These are phyloP conservation scores for Penicillium sp. DNA, from an alignment of 2,329 filamentous ascomycete genomes.

Conservation along the genomic window DNA sequence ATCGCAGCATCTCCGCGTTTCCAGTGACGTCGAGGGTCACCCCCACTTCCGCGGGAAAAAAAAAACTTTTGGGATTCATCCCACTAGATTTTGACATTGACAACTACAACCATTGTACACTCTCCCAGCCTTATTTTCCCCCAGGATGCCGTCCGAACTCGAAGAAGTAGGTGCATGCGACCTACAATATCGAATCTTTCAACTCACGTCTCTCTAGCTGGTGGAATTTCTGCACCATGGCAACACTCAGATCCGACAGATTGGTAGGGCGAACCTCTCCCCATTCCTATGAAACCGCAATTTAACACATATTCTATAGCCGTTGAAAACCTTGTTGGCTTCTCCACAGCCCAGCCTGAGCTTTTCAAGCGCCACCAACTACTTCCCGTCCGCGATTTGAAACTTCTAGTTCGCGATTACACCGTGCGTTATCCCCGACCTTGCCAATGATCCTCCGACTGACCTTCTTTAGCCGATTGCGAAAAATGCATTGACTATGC, in stretches of 20 bases:
- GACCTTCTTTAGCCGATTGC: constrained; percentile 65
- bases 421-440: constrained; percentile 53
- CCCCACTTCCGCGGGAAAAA: constrained; percentile 19
- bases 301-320: constrained; percentile 48
- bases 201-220: constrained; percentile 6
- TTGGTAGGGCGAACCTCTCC: constrained; percentile 51
- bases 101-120: not conserved
- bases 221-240: constrained; percentile 91
- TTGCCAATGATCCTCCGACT: constrained; percentile 3
- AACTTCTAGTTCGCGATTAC: constrained; percentile 80
- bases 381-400: constrained; percentile 78
- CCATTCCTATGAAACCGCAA: constrained; percentile 5
- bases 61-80: constrained; percentile 13
- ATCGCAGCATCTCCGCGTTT: constrained; percentile 6
- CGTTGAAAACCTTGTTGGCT: constrained; percentile 81
- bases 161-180: constrained; percentile 59
- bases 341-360: constrained; percentile 67
- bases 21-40: constrained; percentile 16
- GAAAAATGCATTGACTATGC: constrained; percentile 76
- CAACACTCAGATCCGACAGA: constrained; percentile 82
- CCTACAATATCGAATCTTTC: not conserved
- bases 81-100: not conserved
- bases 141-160: constrained; percentile 67
- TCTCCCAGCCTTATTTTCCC: not conserved
- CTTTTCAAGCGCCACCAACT: constrained; percentile 82